Conservation (phyloP, 768 basidiomycete species). For the Neoboletus magnificus region DNA sequence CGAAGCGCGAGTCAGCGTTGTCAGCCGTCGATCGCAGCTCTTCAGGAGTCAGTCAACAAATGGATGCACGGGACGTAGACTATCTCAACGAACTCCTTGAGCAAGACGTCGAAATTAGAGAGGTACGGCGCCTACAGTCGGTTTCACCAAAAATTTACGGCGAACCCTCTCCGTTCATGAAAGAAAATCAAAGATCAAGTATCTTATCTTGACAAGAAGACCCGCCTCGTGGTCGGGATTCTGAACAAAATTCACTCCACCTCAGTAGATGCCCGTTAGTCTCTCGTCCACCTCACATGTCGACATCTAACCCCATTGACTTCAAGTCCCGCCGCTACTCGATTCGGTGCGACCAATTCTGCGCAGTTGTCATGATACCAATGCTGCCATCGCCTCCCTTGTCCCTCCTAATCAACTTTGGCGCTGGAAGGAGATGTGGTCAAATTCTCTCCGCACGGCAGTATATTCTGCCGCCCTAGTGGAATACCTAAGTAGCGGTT, state of each 20-base stretch:
- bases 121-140: constrained; percentile 41
- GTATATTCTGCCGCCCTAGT: constrained; percentile 65
- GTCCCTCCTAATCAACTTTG: constrained; percentile 74
- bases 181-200: constrained; percentile 83
- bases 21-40: neutral
- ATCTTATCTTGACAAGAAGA: constrained; percentile 69
- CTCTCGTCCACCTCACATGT: constrained; percentile 5
- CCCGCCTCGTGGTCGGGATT: constrained; percentile 66
- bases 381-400: constrained; percentile 49
- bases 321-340: constrained; percentile 57
- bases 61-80: constrained; percentile 57
- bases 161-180: constrained; percentile 1
- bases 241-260: constrained; percentile 83
- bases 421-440: constrained; percentile 86
- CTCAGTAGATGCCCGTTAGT: constrained; percentile 53
- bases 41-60: constrained; percentile 24
- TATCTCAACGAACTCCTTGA: constrained; percentile 59
- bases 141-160: neutral
- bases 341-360: constrained; percentile 56
- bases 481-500: constrained; percentile 59
- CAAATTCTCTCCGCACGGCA: constrained; percentile 60
- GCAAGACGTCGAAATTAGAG: constrained; percentile 58
- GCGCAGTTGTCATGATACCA: constrained; percentile 49
- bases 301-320: constrained; percentile 9
- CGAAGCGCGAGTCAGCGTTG: constrained; percentile 6